Evolutionary conservation across 305 asterid genomes (phyloP).

Genomic region (Stenogyne calaminthoides): DNA sequence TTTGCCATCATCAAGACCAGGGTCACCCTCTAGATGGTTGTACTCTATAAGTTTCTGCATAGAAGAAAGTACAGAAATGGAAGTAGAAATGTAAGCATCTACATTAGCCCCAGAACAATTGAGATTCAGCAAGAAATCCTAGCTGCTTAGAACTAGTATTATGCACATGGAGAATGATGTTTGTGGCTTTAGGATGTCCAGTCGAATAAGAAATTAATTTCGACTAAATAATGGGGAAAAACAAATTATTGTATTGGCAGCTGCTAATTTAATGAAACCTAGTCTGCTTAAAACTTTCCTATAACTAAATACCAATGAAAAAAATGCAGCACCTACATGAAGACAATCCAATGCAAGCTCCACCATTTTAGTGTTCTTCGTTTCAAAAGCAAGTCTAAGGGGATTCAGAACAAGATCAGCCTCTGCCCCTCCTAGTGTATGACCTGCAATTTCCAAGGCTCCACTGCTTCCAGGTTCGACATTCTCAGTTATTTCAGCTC

Average conservation of each 20-base stretch:
- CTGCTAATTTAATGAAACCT: slow-evolving; percentile 12
- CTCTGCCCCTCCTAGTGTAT: slow-evolving; percentile 69
- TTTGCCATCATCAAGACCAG: slow-evolving; percentile 84
- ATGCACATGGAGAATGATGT: slow-evolving; percentile 2
- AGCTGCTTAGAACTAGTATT: slow-evolving; percentile 16
- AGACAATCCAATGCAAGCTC: slow-evolving; percentile 99
- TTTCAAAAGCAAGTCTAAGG: slow-evolving; percentile 89
- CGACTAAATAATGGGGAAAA: slow-evolving; percentile 3
- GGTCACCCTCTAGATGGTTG: slow-evolving; percentile 97
- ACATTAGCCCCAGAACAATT: neutral
- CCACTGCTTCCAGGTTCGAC: slow-evolving; percentile 50
- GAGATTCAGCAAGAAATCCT: slow-evolving; percentile 22
- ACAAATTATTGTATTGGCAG: slow-evolving; percentile 14
- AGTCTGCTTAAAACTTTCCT: slow-evolving; percentile 10
- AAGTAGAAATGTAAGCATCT: slow-evolving; percentile 27
- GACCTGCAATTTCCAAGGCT: slow-evolving; percentile 77
- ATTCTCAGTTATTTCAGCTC: slow-evolving; percentile 48
- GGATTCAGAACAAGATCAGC: slow-evolving; percentile 88
- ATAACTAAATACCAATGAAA: slow-evolving; percentile 23
- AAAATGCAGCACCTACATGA: slow-evolving; percentile 73
- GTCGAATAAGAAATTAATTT: slow-evolving; percentile 27
- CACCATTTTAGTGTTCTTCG: slow-evolving; percentile 75
- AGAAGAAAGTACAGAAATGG: slow-evolving; percentile 17
- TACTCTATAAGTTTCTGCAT: slow-evolving; percentile 96
- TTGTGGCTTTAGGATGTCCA: slow-evolving; percentile 7